Evolutionary conservation across 805 yeast species (phyloP), one percentile per base, ranked within the genome.

Genomic region (Blastobotrys mokoenaii): DNA sequence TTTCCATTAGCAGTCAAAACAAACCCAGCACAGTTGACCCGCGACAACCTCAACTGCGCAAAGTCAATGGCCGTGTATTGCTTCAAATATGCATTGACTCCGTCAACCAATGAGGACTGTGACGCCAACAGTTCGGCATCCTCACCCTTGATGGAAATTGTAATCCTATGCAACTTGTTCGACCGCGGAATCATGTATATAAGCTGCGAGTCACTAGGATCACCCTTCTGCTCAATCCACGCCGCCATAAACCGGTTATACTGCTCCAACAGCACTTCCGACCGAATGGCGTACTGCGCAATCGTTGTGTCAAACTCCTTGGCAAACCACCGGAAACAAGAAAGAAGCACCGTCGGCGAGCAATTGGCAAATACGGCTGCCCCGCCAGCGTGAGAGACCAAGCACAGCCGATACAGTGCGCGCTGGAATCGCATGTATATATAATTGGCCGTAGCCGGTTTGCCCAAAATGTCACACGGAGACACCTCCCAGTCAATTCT

Each of bases 21-120:
- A 35, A 52, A 51, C 18, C 54, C 54, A 3, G 42, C 46, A 40
- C 57, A 54, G 38, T 46, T 46, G 39, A 54, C 44, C 10, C 52
- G 45, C 9, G 39, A 38, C 12, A 54, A 40, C 32, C 31, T 25
- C 17, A 53, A 41, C 12, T 44, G 30, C 30, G 16, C 18, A 27
- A 53, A 48, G 17, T 43, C 43, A 9, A 52, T 32, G 14, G 51
- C 49, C 11, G 53, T 47, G 40, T 38, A 31, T 14, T 31, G 18
- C 17, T 35, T 22, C 37, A 52, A 30, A 33, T 51, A 41, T 25
- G 27, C 27, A 22, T 22, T 22, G 7, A 22, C 27, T 4, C 27
- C 27, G 27, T 22, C 27, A 22, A 4, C 8, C 27, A 22, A 22
- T 5, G 27, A 22, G 8, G 27, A 22, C 27, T 22, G 7, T 8